phyloP scores from a whole-genome alignment of 306 rosid genomes.

The Rubus idaeus region DNA sequence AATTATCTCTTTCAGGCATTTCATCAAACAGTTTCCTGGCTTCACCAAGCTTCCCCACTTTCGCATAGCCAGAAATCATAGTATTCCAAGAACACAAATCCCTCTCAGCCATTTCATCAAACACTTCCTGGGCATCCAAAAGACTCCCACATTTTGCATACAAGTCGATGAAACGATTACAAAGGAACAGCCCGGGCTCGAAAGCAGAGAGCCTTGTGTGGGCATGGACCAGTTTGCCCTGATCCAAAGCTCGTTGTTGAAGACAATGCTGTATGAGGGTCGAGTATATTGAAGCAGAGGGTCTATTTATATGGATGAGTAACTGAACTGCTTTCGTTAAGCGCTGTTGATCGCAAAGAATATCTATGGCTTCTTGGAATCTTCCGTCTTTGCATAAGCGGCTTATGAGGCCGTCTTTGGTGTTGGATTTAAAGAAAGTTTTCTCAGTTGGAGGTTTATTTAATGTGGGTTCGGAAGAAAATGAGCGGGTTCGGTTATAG shows the following conservation, averaged over 20 bases:
- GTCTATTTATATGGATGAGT: slow-evolving; percentile 29
- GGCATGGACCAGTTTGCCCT: slow-evolving; percentile 50
- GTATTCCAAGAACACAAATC: slow-evolving; percentile 79
- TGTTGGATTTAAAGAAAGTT: slow-evolving; percentile 23
- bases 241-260: slow-evolving; percentile 52
- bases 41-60: slow-evolving; percentile 38
- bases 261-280: slow-evolving; percentile 44
- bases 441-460: background rate
- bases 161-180: slow-evolving; percentile 48
- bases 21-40: slow-evolving; percentile 60
- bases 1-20: slow-evolving; percentile 63
- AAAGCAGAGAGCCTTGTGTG: slow-evolving; percentile 57
- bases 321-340: slow-evolving; percentile 53
- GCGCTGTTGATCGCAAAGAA: slow-evolving; percentile 45
- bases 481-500: slow-evolving; percentile 21
- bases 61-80: slow-evolving; percentile 59
- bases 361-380: slow-evolving; percentile 46
- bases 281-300: slow-evolving; percentile 48
- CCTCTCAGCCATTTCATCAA: slow-evolving; percentile 53
- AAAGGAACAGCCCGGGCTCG: slow-evolving; percentile 42
- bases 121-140: slow-evolving; percentile 47
- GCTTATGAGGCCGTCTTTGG: slow-evolving; percentile 37
- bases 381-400: slow-evolving; percentile 34
- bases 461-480: slow-evolving; percentile 26
- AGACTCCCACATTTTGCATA: slow-evolving; percentile 60